Base-by-base conservation (phyloP, 176 grass and related monocot species). In the Panicum miliaceum region DNA sequence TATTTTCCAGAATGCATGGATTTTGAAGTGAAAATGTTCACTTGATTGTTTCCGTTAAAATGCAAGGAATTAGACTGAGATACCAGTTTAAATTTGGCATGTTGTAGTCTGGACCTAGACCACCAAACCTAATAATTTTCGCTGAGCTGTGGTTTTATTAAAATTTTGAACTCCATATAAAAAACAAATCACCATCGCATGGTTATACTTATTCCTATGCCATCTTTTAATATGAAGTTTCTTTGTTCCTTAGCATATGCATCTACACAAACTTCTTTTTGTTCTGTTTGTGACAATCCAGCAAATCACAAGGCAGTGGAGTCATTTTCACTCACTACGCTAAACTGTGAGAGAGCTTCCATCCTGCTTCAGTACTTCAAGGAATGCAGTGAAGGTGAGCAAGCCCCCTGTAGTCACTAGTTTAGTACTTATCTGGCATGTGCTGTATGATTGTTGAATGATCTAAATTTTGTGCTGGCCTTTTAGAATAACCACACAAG, bases 291-390 rank as follows among this genome's bases (percentile, higher is more conserved):
- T 76, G n/a, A 47, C 27, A 68, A 87, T 86, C 82, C 90, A 98
- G 93, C 96, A 90, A 98, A 98, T 79, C 95, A 95, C 78, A 98
- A 86, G 82, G 96, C 93, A 61, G 96, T 98, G 66, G 79, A 86
- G 62, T 98, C 91, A 61, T 91, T 98, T 95, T 98, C 93, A 57
- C 89, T 98, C n/a, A 87, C 80, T 43, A 98, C 96, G 19, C 83
- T 98, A 61, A 98, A 98, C 72, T 84, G 79, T 80, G 90, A 95
- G 84, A 95, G 96, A 89, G 83, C 85, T 62, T 93, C 93, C 76
- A 91, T 95, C 56, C 72, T 95, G 78, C 80, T 95, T 75, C 79
- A 93, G 19, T 78, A 92, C 86, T 95, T 92, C 47, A 92, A 92
- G 87, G 81, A 88, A 72, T 60, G 20, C 86, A 83, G 79, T 65